These are phyloP conservation scores for Haplosporangium sp. DNA, from an alignment of 371 early-diverging fungal species.

Conservation along the genomic window DNA sequence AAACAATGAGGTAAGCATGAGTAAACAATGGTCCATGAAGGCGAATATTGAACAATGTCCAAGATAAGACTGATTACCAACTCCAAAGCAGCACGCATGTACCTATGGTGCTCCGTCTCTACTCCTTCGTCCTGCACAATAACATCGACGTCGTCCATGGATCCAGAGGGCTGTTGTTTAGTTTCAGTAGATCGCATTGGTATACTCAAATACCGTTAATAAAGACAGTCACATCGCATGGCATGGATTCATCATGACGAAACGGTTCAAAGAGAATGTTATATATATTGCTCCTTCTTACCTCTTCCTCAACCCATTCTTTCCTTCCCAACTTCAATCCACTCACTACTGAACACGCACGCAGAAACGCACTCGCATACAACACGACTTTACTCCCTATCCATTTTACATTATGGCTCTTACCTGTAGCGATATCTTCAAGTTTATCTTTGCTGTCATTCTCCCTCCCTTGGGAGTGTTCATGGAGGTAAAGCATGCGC, in stretches of 20 bases:
- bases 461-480: conserved; percentile 59
- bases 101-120: conserved; percentile 25
- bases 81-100: conserved; percentile 28
- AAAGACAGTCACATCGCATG: background rate
- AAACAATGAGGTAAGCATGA: background rate
- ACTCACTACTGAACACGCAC: background rate
- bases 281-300: background rate
- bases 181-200: background rate
- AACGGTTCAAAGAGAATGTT: too few species aligned
- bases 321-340: background rate
- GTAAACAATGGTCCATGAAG: background rate
- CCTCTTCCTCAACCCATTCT: background rate
- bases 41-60: background rate
- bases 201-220: too few species aligned
- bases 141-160: conserved; percentile 3
- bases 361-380: background rate
- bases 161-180: background rate
- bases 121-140: conserved; percentile 17
- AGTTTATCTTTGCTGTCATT: conserved; percentile 57
- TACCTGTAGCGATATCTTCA: conserved; percentile 55
- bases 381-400: background rate
- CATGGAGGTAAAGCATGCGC: conserved; percentile 40
- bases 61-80: conserved; percentile 8
- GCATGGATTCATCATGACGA: too few species aligned
- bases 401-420: conserved; percentile 37